Conservation (phyloP, 2,329 filamentous ascomycete species). For the Colletotrichum paranaense region DNA sequence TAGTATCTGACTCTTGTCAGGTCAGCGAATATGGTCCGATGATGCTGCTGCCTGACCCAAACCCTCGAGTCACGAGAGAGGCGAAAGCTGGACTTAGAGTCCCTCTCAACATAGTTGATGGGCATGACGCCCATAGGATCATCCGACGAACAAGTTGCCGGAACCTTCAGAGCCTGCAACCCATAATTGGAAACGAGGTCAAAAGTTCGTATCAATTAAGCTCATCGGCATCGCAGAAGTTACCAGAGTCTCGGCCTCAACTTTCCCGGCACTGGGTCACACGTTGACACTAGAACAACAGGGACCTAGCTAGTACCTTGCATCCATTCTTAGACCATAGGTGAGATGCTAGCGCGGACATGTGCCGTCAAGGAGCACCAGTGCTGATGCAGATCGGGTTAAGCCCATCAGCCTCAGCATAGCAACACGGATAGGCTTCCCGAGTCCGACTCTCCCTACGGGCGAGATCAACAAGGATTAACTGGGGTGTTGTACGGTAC, state of each 20-base stretch:
- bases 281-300: neutral
- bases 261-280: conserved; percentile 2
- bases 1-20: neutral
- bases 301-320: conserved; percentile 6
- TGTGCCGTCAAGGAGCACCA: neutral
- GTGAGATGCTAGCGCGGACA: conserved; percentile 2
- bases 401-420: neutral
- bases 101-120: neutral
- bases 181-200: conserved; percentile 4
- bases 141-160: neutral
- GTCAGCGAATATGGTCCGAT: neutral
- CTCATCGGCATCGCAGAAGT: neutral
- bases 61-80: neutral
- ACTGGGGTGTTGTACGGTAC: neutral
- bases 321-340: conserved; percentile 22
- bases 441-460: neutral
- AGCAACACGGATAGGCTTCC: neutral
- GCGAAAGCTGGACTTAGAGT: neutral
- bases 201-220: neutral
- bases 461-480: neutral
- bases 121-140: neutral
- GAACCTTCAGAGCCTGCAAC: neutral
- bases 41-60: neutral
- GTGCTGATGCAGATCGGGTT: conserved; percentile 2
- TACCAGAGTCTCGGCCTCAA: conserved; percentile 6